phyloP scores from a whole-genome alignment of 441 rosid species.

The Aquilaria agallochum region DNA sequence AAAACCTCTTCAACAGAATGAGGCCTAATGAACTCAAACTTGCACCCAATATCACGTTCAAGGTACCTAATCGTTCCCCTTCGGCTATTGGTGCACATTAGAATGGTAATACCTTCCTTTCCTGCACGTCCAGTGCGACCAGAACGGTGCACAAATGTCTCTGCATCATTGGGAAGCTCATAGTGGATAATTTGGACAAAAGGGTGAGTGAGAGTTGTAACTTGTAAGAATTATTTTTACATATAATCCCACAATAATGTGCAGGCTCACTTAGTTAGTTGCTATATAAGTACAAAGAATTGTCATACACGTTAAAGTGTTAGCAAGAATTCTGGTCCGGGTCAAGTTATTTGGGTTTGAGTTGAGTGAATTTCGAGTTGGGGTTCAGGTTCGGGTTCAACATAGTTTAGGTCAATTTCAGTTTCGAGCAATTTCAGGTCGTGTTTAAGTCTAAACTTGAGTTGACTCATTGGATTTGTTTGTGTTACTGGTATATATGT shows the following conservation, averaged over 20 bases:
- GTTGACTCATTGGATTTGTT: too few species aligned
- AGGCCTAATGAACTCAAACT: constrained; percentile 81
- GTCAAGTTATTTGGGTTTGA: too few species aligned
- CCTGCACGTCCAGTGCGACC: constrained; percentile 99
- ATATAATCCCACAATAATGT: background rate
- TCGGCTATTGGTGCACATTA: constrained; percentile 80
- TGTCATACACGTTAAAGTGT: too few species aligned
- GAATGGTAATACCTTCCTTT: constrained; percentile 85
- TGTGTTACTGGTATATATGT: too few species aligned
- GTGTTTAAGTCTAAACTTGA: too few species aligned
- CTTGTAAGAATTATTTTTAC: background rate
- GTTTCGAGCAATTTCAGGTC: too few species aligned
- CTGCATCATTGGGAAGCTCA: constrained; percentile 97
- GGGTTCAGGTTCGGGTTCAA: too few species aligned
- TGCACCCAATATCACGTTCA: constrained; percentile 98
- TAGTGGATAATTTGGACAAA: constrained; percentile 78
- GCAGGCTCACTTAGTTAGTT: too few species aligned
- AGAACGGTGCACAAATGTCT: constrained; percentile 97
- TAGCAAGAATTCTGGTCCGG: too few species aligned
- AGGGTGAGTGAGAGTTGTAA: constrained; percentile 14
- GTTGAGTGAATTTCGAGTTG: too few species aligned
- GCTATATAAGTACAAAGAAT: too few species aligned
- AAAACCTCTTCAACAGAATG: constrained; percentile 71
- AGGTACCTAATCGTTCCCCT: constrained; percentile 86
- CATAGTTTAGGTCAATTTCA: too few species aligned